These are phyloP conservation scores for Candida palmyrensis DNA, from an alignment of 805 yeast species.

Conservation along the genomic window DNA sequence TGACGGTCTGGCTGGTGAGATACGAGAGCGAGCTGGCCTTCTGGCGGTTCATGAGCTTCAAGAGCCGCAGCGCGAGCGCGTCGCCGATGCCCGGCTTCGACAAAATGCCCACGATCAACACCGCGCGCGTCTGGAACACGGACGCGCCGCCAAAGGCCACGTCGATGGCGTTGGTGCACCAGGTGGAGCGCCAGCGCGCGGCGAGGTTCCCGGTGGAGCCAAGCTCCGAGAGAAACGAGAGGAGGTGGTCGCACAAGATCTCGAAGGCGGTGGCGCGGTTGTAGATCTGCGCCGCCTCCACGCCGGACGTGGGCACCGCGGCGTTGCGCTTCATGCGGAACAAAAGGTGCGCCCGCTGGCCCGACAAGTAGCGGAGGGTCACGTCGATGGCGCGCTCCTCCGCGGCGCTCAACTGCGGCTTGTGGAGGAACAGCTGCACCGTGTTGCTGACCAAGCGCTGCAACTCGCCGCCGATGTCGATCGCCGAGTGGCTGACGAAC, in stretches of 20 bases:
- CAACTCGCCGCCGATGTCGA: conserved; percentile 55
- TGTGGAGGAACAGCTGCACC: conserved; percentile 62
- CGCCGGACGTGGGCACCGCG: conserved; percentile 57
- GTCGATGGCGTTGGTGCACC: conserved; percentile 61
- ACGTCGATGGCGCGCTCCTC: conserved; percentile 40
- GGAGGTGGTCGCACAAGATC: conserved; percentile 50
- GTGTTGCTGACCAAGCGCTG: conserved; percentile 61
- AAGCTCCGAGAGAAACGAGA: conserved; percentile 46
- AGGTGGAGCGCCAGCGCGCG: conserved; percentile 56
- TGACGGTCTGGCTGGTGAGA: conserved; percentile 35
- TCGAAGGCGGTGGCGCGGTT: conserved; percentile 49
- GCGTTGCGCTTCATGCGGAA: conserved; percentile 61
- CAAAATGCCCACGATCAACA: conserved; percentile 64
- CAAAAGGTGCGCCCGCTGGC: conserved; percentile 63
- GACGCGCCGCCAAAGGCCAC: conserved; percentile 54
- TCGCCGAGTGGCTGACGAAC: conserved; percentile 46
- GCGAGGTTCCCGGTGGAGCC: conserved; percentile 40
- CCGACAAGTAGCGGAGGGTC: conserved; percentile 43
- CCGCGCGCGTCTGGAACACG: conserved; percentile 61
- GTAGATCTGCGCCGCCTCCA: conserved; percentile 29
- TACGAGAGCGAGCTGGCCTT: conserved; percentile 21
- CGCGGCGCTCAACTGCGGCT: conserved; percentile 40
- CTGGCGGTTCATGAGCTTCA: conserved; percentile 20
- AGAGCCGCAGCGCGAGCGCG: conserved; percentile 32
- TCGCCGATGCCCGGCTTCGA: conserved; percentile 61